phyloP scores from a whole-genome alignment of 257 asterid species.

The Solanum paucissectum region DNA sequence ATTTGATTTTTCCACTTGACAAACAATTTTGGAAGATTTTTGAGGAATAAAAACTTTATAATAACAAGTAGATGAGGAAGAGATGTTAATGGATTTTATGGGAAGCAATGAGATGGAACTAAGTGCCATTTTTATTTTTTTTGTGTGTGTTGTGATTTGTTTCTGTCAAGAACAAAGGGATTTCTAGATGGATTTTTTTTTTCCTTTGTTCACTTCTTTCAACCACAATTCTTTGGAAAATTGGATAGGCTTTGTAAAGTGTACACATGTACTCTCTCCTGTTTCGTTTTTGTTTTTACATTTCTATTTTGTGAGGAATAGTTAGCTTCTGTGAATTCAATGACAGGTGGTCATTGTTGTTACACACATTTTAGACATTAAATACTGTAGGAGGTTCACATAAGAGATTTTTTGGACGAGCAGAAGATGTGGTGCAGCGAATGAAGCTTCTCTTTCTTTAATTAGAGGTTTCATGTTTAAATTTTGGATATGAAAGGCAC shows the following conservation, averaged over 20 bases:
- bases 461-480: too few species aligned
- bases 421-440: too few species aligned
- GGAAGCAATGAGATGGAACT: constrained; percentile 43
- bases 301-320: background rate
- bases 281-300: background rate
- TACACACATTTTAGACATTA: background rate
- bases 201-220: background rate
- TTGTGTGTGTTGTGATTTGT: background rate
- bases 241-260: background rate
- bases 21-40: constrained; percentile 21
- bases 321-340: background rate
- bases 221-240: background rate
- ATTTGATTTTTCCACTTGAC: background rate
- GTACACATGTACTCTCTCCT: background rate
- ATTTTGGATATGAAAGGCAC: accelerated
- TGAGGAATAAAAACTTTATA: constrained; percentile 16
- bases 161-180: background rate
- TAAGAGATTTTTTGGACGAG: background rate
- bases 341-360: background rate
- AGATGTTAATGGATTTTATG: constrained; percentile 29
- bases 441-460: too few species aligned
- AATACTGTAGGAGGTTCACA: background rate
- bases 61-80: constrained; percentile 11
- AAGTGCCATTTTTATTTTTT: constrained; percentile 46
- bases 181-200: background rate